Conservation (phyloP, 768 basidiomycete genomes). For the Bullera alba region DNA sequence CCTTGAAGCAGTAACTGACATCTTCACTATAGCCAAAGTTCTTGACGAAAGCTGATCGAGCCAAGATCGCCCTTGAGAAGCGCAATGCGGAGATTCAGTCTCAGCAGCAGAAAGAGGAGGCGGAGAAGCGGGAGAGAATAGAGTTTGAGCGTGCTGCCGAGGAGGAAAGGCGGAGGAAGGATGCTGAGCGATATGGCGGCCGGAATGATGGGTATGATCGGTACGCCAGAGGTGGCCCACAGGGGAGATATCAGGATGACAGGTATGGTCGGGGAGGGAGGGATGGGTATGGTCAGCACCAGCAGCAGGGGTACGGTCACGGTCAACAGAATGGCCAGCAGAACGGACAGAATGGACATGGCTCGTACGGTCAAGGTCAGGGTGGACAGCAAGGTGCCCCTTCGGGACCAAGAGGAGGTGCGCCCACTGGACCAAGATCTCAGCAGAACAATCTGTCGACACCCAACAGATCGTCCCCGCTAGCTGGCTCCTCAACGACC, state of each 20-base stretch:
- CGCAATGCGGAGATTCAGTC: constrained; percentile 74
- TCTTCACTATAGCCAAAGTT: constrained; percentile 69
- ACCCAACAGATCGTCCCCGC: constrained; percentile 44
- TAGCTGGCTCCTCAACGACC: constrained; percentile 22
- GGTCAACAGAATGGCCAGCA: constrained; percentile 4
- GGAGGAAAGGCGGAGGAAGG: constrained; percentile 51
- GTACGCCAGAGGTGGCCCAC: background rate
- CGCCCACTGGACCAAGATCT: constrained; percentile 49
- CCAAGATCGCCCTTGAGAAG: constrained; percentile 77
- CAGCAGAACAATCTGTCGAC: constrained; percentile 5
- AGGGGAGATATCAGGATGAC: constrained; percentile 14
- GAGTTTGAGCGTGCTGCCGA: constrained; percentile 69
- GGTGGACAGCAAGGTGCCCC: constrained; percentile 49
- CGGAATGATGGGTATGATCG: constrained; percentile 36
- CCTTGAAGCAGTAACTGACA: constrained; percentile 1
- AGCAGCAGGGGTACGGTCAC: constrained; percentile 4
- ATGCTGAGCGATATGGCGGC: constrained; percentile 48
- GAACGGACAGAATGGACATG: constrained; percentile 49
- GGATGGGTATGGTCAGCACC: constrained; percentile 1
- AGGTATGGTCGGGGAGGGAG: constrained; percentile 9
- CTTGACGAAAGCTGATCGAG: constrained; percentile 84
- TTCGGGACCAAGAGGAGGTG: constrained; percentile 62
- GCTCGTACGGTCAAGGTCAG: constrained; percentile 30
- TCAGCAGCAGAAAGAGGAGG: constrained; percentile 62
- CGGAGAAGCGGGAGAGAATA: constrained; percentile 58